Percentiles rank a stretch among this genome's conserved stretches.
Evolutionary conservation across 345 rosid genomes (phyloP).

Genomic region (Gossypium australe): DNA sequence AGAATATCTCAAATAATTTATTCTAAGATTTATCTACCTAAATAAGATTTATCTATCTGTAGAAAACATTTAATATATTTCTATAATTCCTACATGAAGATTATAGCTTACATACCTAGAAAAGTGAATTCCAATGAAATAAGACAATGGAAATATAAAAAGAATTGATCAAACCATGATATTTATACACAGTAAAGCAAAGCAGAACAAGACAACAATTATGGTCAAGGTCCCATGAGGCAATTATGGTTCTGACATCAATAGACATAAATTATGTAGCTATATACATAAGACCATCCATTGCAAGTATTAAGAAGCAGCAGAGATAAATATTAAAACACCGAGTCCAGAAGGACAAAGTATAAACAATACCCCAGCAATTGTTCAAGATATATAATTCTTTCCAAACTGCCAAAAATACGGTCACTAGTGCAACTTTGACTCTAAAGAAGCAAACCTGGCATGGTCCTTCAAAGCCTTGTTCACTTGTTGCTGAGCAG

Average conservation of each 20-base stretch:
- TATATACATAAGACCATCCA: background rate
- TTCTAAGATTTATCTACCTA: too few relatives aligned
- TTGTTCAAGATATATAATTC: background rate
- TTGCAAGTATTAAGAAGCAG: background rate
- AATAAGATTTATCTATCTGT: too few relatives aligned
- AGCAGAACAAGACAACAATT: background rate
- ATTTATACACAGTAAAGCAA: background rate
- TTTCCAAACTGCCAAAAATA: background rate
- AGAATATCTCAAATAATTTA: too few relatives aligned
- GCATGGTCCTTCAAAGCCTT: conserved; percentile 87
- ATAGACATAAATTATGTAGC: background rate
- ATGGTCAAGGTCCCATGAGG: background rate
- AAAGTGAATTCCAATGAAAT: background rate
- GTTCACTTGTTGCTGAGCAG: conserved; percentile 90
- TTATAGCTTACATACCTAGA: background rate
- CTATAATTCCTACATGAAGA: too few relatives aligned
- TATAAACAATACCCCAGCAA: background rate
- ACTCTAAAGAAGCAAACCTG: conserved; percentile 42
- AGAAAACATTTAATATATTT: too few relatives aligned
- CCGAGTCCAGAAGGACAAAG: background rate
- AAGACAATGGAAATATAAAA: background rate
- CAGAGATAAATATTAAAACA: background rate
- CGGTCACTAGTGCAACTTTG: background rate
- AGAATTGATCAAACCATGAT: background rate
- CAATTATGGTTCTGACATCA: background rate